phyloP scores from a whole-genome alignment of 129 eudicot species.

The Heracleum sosnowskyi region DNA sequence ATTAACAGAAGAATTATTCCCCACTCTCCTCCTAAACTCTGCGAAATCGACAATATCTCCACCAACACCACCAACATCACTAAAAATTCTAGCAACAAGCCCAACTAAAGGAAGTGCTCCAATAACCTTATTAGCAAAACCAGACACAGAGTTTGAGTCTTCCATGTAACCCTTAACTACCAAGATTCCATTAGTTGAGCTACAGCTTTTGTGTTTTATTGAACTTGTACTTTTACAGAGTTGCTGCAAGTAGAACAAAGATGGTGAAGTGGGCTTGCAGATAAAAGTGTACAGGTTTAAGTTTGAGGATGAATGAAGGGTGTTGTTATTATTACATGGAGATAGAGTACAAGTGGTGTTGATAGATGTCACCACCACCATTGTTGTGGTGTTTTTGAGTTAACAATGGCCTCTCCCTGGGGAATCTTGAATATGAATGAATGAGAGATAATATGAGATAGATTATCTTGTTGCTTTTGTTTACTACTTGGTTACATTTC shows the following conservation, averaged over 20 bases:
- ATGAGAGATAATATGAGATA: background rate
- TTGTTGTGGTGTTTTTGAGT: conserved; percentile 17
- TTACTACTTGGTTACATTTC: too few species aligned
- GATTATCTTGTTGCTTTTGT: background rate
- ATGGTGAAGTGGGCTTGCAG: conserved; percentile 34
- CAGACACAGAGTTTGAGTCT: conserved; percentile 53
- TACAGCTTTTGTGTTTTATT: conserved; percentile 19
- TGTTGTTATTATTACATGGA: background rate
- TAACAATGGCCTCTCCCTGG: conserved; percentile 6
- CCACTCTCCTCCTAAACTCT: conserved; percentile 82
- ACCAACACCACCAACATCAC: conserved; percentile 93
- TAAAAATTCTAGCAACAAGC: conserved; percentile 65
- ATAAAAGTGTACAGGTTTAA: conserved; percentile 25
- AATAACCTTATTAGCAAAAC: conserved; percentile 59
- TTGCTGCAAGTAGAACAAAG: conserved; percentile 36
- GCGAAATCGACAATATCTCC: conserved; percentile 89
- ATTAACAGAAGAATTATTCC: conserved; percentile 74
- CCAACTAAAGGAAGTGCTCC: conserved; percentile 89
- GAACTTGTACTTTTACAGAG: conserved; percentile 32
- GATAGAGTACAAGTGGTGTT: conserved; percentile 20
- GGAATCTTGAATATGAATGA: background rate
- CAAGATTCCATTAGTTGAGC: conserved; percentile 24
- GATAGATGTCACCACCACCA: conserved; percentile 65
- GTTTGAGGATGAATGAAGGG: conserved; percentile 10
- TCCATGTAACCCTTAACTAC: conserved; percentile 71